A percentile compares a stretch with the other conserved stretches of the same genome.
Conservation (phyloP, 2,329 filamentous ascomycete genomes). For the Kalmusia sp. region DNA sequence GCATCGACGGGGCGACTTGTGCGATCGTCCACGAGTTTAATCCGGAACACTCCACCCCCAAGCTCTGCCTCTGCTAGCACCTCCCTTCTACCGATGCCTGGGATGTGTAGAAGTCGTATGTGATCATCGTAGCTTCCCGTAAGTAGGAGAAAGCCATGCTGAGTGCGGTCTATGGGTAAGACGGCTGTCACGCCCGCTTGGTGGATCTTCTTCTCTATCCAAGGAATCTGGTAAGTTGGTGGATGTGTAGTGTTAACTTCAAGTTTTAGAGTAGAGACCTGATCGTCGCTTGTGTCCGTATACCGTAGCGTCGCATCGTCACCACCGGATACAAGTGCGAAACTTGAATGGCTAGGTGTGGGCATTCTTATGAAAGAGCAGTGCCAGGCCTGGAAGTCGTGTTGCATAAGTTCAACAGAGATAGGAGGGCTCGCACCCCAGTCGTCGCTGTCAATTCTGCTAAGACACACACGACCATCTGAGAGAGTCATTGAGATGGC, state of each 20-base stretch:
- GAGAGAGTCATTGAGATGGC: constrained; percentile 76
- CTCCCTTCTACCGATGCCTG: constrained; percentile 49
- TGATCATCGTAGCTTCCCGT: constrained; percentile 94
- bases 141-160: constrained; percentile 64
- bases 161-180: constrained; percentile 66
- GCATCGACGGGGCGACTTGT: constrained; percentile 17
- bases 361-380: constrained; percentile 60
- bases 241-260: constrained; percentile 8
- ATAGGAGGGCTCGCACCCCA: constrained; percentile 17
- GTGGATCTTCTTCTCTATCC: constrained; percentile 67
- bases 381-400: constrained; percentile 75
- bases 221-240: constrained; percentile 30
- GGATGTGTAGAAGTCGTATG: constrained; percentile 69
- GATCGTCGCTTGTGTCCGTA: constrained; percentile 21
- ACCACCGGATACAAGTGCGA: constrained; percentile 71
- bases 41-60: constrained; percentile 84
- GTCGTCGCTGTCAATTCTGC: constrained; percentile 41
- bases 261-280: constrained; percentile 6
- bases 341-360: constrained; percentile 26
- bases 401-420: constrained; percentile 36
- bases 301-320: constrained; percentile 73
- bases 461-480: constrained; percentile 63
- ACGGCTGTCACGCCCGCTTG: constrained; percentile 89
- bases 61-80: constrained; percentile 71
- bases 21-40: constrained; percentile 64